Evolutionary conservation across 768 basidiomycete species (phyloP), one percentile per base, ranked within the genome.

Genomic region (Podaxis rugospora): DNA sequence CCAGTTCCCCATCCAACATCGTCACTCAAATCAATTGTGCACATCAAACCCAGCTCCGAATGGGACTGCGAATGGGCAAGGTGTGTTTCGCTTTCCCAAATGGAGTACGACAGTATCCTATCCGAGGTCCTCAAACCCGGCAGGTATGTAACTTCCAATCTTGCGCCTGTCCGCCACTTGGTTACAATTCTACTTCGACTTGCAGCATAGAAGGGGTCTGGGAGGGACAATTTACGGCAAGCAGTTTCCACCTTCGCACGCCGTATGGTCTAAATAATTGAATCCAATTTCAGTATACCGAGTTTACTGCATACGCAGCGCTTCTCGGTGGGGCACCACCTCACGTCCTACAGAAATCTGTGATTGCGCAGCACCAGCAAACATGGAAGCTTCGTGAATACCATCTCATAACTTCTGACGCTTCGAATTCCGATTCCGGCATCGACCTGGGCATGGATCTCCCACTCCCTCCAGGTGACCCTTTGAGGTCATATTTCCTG

Each of bases 351-450:
- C 85, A 90, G 65, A 83, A 85, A 46, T 88, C 89, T 49, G 77
- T 87, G 51, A 86, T 92, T 27, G 92, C 89, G 0, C 84, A 89
- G 65, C 94, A 98, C 71, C 86, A 84, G 16, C 95, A 97, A 69
- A 93, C 93, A 0, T 96, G 94, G 93, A 89, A 87, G 67, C 74
- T 97, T 46, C 84, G 84, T 37, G 92, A 93, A 71, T 84, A 92
- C 66, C 85, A 91, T 66, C 74, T 90, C 13, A 49, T 78, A 4
- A 63, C 70, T 64, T 51, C 63, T 14, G 73, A 75, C 51, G 62
- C 64, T 16, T 66, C 67, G 9, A 66, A 62, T 36, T 71, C 70
- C 4, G 71, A 75, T 64, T 72, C 73, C 52, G 74, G 71, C 14
- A 72, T 74, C 37, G 74, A 71, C 32, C 62, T 72, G 27, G 74